Conservation (phyloP, 192 early-diverging fungal genomes). For the Entrophospora sp. region DNA sequence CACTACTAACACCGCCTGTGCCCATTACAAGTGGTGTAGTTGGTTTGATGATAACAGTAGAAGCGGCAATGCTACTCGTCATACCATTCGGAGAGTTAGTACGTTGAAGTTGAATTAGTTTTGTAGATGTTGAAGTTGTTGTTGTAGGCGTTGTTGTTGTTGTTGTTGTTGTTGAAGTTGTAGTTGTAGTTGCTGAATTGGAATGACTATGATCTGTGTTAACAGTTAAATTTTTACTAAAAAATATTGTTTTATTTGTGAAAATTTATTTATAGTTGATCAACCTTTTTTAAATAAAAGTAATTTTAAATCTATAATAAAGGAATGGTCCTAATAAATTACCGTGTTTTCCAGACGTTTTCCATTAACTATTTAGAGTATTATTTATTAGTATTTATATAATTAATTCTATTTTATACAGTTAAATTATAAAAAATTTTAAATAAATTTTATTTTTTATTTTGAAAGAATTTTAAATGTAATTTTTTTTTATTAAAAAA, state of each 20-base stretch:
- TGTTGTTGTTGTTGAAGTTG: conserved; percentile 4
- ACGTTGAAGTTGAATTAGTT: conserved; percentile 22
- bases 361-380: too few species aligned
- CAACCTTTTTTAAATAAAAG: neutral
- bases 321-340: too few species aligned
- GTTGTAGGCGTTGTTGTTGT: conserved; percentile 9
- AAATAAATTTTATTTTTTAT: too few species aligned
- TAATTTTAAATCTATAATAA: too few species aligned
- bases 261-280: neutral
- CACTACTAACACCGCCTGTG: neutral
- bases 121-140: conserved; percentile 9
- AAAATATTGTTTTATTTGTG: neutral
- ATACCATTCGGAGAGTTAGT: conserved; percentile 18
- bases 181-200: conserved; percentile 5
- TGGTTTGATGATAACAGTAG: conserved; percentile 16
- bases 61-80: neutral
- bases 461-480: too few species aligned
- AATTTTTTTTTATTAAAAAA: too few species aligned
- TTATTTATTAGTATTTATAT: too few species aligned
- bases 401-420: too few species aligned
- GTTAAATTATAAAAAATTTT: too few species aligned
- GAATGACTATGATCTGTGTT: conserved; percentile 12
- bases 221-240: conserved; percentile 19
- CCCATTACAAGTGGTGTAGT: conserved; percentile 16
- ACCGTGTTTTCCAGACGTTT: too few species aligned